These are phyloP conservation scores for Limonium bicolor DNA, from an alignment of 148 eudicot species.

Conservation along the genomic window DNA sequence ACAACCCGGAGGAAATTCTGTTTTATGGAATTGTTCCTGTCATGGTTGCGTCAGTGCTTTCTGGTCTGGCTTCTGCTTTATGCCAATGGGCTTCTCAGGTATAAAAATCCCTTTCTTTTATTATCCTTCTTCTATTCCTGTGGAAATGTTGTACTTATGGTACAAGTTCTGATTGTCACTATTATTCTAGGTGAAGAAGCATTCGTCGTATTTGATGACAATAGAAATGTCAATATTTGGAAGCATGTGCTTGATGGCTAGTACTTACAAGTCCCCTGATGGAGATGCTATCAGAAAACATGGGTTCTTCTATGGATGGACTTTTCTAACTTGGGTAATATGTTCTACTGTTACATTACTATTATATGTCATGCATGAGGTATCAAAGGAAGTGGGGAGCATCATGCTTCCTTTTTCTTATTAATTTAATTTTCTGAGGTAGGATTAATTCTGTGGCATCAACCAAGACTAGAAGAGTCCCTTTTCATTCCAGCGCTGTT, in stretches of 20 bases:
- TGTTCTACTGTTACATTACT: not conserved
- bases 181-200: constrained; percentile 64
- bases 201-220: constrained; percentile 86
- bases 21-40: constrained; percentile 82
- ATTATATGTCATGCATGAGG: not conserved
- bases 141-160: not conserved
- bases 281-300: constrained; percentile 68
- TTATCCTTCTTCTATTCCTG: not conserved
- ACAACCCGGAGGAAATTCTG: constrained; percentile 56
- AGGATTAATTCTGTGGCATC: too few relatives aligned
- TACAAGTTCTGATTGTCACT: constrained; percentile 4
- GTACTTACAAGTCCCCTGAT: constrained; percentile 81
- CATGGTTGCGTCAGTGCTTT: constrained; percentile 80
- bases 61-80: constrained; percentile 91
- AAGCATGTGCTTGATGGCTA: constrained; percentile 70
- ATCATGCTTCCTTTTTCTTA: too few relatives aligned
- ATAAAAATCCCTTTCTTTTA: constrained; percentile 8
- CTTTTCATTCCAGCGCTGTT: too few relatives aligned
- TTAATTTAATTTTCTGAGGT: too few relatives aligned
- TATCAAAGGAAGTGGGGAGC: too few relatives aligned
- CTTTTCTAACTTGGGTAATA: constrained; percentile 65
- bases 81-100: constrained; percentile 99
- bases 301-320: constrained; percentile 86
- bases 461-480: too few relatives aligned
- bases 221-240: constrained; percentile 95